Conservation (phyloP, 2,329 filamentous ascomycete species). For the Rhynchosporium graminicola region DNA sequence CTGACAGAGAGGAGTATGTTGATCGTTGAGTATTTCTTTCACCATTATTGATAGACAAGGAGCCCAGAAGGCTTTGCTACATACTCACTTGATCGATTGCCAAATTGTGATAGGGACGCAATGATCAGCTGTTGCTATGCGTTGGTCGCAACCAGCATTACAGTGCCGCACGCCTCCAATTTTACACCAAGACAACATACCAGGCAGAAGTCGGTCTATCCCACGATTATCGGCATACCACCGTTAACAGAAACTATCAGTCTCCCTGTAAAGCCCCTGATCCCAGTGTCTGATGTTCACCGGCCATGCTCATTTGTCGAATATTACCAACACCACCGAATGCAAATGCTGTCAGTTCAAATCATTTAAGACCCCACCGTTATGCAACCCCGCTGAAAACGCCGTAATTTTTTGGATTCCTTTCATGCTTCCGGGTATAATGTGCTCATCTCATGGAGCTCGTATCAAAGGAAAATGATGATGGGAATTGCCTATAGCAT, state of each 20-base stretch:
- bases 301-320: constrained; percentile 9
- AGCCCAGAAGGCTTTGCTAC: neutral
- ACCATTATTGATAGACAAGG: no score
- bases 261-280: neutral
- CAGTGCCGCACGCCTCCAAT: neutral
- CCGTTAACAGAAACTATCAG: neutral
- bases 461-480: constrained; percentile 72
- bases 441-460: constrained; percentile 41
- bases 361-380: neutral
- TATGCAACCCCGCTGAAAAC: constrained; percentile 16
- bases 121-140: neutral
- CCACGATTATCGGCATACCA: neutral
- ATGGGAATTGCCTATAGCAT: constrained; percentile 75
- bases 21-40: neutral
- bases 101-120: neutral
- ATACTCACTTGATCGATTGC: neutral
- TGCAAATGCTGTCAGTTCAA: constrained; percentile 8
- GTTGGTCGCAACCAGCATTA: neutral
- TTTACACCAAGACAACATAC: neutral
- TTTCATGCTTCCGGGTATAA: constrained; percentile 37
- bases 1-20: neutral
- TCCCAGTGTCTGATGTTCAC: constrained; percentile 7
- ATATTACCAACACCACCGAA: constrained; percentile 7
- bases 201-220: no score
- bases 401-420: constrained; percentile 13